Base-by-base conservation (phyloP, 2,329 filamentous ascomycete genomes). In the Exophiala spinifera region DNA sequence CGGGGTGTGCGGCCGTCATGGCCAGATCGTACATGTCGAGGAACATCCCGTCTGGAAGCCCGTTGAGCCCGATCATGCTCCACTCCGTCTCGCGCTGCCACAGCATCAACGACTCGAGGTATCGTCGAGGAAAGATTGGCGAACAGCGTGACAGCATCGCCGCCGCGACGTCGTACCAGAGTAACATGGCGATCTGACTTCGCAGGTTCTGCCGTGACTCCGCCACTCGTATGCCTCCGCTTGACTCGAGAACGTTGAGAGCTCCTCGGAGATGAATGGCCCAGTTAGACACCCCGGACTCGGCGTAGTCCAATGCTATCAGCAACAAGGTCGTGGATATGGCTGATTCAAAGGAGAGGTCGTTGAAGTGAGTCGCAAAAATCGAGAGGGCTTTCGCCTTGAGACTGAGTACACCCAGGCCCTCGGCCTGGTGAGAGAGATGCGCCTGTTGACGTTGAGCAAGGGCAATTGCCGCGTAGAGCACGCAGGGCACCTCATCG, bases 81-180 rank as follows among this genome's bases (percentile, higher is more conserved):
- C 59, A 61, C 51, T 61, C 56, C 28, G n/a, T 43, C 21, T 59
- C 59, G n/a, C 46, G 40, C 36, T 59, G 56, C 56, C 56, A 61
- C 7, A 37, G 31, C 56, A 61, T 59, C 19, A 61, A 42, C 4
- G 53, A 45, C 34, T 59, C 48, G 8, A 59, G 37, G 43, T 61
- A 61, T 2, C 13, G 28, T 28, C 53, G 21, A 14, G 59, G 59
- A 28, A 61, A 61, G 5, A 53, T 46, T 7, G 59, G 59, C 20
- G 56, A 49, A 19, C 44, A 47, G 3, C 59, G 53, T n/a, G 56
- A 60, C 19, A 60, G 49, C 42, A 61, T 33, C 1, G 59, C 59
- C 1, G 53, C 51, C 23, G 28, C 51, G 20, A 59, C 44, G 23
- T 61, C 59, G 39, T 61, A 61, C 59, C 59, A 61, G 43, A 61